Evolutionary conservation across 257 asterid genomes (phyloP), one percentile per base, ranked within the genome.

Genomic region (Solanum lignicaule): DNA sequence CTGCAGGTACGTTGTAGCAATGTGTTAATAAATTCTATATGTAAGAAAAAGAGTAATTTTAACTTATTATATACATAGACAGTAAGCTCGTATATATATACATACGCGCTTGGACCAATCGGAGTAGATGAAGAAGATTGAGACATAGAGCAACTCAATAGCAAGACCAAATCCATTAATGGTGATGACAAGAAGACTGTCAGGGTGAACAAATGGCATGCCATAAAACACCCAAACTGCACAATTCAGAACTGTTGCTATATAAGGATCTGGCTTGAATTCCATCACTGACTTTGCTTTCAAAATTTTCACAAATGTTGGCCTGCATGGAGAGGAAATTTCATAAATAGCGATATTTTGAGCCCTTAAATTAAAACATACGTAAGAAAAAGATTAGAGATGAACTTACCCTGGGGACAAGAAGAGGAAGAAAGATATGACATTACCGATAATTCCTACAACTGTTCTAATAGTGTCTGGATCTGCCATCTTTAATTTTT

Each of bases 221-320:
- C 98, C 98, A 87, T 94, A 95, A 33, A 94, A 89, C 20, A 87
- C 87, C 98, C 98, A 95, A 93, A 95, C 48, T 14, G 88, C 89
- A 83, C 98, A 94, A 33, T 95, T 95, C 75, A 93, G 85, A 31
- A 92, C 55, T n/a, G 97, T 95, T 10, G 87, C 95, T 1, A 94
- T 15, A 73, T 92, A 94, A 1, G 97, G 95, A 65, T 87, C 88
- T 5, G 94, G 92, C 79, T 90, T 91, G 92, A 88, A 96, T 1
- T 71, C 58, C 46, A 90, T 91, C 33, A 96, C 99, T 0, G 96
- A 93, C 87, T 92, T 94, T 7, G 84, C 92, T 82, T 74, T 93
- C 76, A 84, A 87, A 39, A 96, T 94, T 36, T 87, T 86, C n/a
- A 15, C 1, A 32, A 96, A 93, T 1, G 99, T 96, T 1, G 97